Conservation (phyloP, 179 eudicot genomes). For the Vitellaria paradoxa region DNA sequence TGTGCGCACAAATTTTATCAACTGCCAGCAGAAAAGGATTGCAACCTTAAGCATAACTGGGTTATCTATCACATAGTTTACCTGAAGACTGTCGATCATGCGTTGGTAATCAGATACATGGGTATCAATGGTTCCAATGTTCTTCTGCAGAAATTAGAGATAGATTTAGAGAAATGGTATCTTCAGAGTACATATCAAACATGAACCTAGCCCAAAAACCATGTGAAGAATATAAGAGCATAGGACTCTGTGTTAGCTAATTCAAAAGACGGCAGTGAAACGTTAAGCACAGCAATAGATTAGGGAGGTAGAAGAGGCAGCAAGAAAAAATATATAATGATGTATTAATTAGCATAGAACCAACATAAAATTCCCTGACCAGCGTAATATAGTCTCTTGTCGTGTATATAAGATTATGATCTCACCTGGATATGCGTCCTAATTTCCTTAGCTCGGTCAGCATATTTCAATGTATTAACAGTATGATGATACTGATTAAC, state of each 20-base stretch:
- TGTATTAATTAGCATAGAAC: not conserved
- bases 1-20: constrained; percentile 24
- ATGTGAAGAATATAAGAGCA: not conserved
- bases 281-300: not conserved
- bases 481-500: constrained; percentile 80
- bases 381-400: not conserved
- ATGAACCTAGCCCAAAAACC: not conserved
- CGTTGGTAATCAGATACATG: constrained; percentile 85
- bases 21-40: not conserved
- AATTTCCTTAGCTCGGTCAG: constrained; percentile 88
- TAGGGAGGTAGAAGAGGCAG: not conserved
- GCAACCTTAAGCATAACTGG: constrained; percentile 8
- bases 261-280: not conserved
- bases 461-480: constrained; percentile 78
- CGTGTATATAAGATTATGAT: not conserved
- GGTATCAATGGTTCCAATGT: constrained; percentile 62
- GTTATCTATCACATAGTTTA: constrained; percentile 20
- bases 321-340: not conserved
- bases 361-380: not conserved
- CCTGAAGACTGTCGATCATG: constrained; percentile 86
- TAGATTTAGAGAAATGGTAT: not conserved
- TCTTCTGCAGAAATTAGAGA: constrained; percentile 49
- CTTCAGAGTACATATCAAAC: not conserved
- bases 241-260: not conserved
- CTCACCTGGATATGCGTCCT: constrained; percentile 85